Percentiles rank a stretch among this genome's conserved stretches.
These are phyloP conservation scores for Aspergillus udagawae DNA, from an alignment of 2,329 filamentous ascomycete species.

Conservation along the genomic window DNA sequence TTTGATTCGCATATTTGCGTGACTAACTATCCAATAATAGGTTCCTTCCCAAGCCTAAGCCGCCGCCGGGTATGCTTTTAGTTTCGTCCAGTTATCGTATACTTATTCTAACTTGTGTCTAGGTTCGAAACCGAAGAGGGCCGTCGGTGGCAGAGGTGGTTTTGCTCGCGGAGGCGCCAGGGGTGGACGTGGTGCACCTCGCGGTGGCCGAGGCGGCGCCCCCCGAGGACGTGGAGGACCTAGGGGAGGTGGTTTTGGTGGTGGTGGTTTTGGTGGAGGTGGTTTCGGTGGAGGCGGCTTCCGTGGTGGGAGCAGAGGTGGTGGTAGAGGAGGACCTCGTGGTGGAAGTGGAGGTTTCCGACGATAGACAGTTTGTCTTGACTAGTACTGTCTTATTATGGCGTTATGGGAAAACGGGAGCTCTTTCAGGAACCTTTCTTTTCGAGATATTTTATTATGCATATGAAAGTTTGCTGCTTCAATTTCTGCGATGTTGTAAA, in stretches of 20 bases:
- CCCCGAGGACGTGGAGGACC: constrained; percentile 53
- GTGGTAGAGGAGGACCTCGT: constrained; percentile 22
- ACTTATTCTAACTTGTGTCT: constrained; percentile 29
- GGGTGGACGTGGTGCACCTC: constrained; percentile 40
- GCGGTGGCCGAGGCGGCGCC: constrained; percentile 46
- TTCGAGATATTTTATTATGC: constrained; percentile 32
- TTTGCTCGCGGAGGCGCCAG: constrained; percentile 43
- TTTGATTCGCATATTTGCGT: background rate
- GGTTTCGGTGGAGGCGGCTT: constrained; percentile 36
- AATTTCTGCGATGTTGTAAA: constrained; percentile 26
- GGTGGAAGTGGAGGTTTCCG: constrained; percentile 19
- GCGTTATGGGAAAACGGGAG: constrained; percentile 42
- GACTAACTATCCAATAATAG: constrained; percentile 33
- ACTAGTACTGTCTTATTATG: constrained; percentile 37
- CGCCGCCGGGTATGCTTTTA: constrained; percentile 46
- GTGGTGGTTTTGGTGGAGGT: constrained; percentile 22
- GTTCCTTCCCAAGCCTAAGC: constrained; percentile 93
- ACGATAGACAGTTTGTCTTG: constrained; percentile 22
- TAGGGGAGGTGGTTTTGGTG: constrained; percentile 31
- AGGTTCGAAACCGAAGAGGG: constrained; percentile 65
- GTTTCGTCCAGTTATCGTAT: constrained; percentile 1
- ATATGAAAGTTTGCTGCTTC: constrained; percentile 31
- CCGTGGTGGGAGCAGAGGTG: constrained; percentile 43
- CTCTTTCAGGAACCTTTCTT: constrained; percentile 35
- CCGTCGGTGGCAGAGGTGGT: constrained; percentile 55